Conservation (phyloP, 2,329 filamentous ascomycete species). For the Aspergillus jensenii region DNA sequence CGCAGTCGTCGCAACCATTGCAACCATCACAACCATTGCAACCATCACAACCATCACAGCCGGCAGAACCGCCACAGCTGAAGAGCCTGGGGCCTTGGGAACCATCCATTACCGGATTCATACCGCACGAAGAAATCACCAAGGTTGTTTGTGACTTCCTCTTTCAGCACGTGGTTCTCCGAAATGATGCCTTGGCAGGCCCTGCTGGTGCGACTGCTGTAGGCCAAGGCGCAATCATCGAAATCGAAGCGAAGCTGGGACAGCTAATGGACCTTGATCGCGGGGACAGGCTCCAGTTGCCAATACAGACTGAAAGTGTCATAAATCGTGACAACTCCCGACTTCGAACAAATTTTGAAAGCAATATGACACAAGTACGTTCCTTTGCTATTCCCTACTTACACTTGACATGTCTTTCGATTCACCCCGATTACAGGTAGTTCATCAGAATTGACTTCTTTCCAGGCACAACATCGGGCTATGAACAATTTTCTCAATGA, state of each 20-base stretch:
- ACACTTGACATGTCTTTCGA: slow-evolving; percentile 1
- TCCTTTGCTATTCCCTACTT: not conserved
- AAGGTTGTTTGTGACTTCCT: slow-evolving; percentile 78
- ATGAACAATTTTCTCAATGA: slow-evolving; percentile 86
- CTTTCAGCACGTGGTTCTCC: slow-evolving; percentile 67
- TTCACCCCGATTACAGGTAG: slow-evolving; percentile 5
- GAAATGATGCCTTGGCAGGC: slow-evolving; percentile 60
- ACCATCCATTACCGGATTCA: slow-evolving; percentile 65
- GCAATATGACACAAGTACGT: slow-evolving; percentile 84
- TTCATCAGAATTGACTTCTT: slow-evolving; percentile 14
- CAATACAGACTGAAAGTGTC: slow-evolving; percentile 69
- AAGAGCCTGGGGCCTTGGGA: slow-evolving; percentile 47
- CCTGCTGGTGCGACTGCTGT: slow-evolving; percentile 57
- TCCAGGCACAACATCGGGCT: slow-evolving; percentile 72
- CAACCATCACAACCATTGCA: slow-evolving; percentile 17
- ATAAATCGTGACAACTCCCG: slow-evolving; percentile 54
- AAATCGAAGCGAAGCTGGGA: slow-evolving; percentile 93
- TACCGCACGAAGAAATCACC: slow-evolving; percentile 73
- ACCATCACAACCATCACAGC: slow-evolving; percentile 17
- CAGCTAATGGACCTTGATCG: slow-evolving; percentile 73
- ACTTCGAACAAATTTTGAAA: slow-evolving; percentile 69
- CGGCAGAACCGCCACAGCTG: slow-evolving; percentile 19
- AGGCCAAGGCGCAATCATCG: slow-evolving; percentile 70
- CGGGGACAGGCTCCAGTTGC: slow-evolving; percentile 66
- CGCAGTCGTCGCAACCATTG: slow-evolving; percentile 11